Evolutionary conservation across 495 filamentous ascomycete genomes (phyloP).

Genomic region (Neurospora sublineolata): DNA sequence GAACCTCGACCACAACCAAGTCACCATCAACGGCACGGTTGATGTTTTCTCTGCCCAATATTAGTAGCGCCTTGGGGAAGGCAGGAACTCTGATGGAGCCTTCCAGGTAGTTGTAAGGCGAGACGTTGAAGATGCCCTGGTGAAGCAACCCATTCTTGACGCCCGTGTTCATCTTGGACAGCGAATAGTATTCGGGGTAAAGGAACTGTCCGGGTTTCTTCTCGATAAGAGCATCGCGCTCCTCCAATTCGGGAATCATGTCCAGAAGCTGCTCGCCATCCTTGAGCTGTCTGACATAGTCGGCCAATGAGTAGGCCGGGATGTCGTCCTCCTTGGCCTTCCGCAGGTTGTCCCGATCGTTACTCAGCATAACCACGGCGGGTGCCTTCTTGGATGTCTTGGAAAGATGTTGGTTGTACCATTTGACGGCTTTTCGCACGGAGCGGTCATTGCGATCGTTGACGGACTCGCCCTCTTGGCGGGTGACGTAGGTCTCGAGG

Average conservation of each 20-base stretch:
- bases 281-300: conserved; percentile 75
- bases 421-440: conserved; percentile 72
- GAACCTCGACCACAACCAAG: conserved; percentile 78
- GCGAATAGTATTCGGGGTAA: conserved; percentile 69
- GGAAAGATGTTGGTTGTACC: conserved; percentile 76
- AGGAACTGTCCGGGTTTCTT: conserved; percentile 54
- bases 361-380: conserved; percentile 81
- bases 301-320: conserved; percentile 49
- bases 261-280: conserved; percentile 80
- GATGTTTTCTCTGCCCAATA: conserved; percentile 92
- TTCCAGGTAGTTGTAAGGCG: conserved; percentile 94
- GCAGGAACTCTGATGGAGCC: conserved; percentile 79
- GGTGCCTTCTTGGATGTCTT: conserved; percentile 51
- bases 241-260: conserved; percentile 74
- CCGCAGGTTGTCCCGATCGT: conserved; percentile 75
- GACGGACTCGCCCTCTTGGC: conserved; percentile 71
- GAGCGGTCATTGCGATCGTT: conserved; percentile 95
- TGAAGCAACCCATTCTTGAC: conserved; percentile 76
- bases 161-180: conserved; percentile 94
- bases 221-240: conserved; percentile 51
- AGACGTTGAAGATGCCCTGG: conserved; percentile 91
- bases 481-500: conserved; percentile 72
- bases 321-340: conserved; percentile 73
- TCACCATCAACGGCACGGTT: conserved; percentile 89
- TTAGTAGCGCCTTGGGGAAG: conserved; percentile 77